Evolutionary conservation across 345 rosid species (phyloP).

Genomic region (Brassica cretica): DNA sequence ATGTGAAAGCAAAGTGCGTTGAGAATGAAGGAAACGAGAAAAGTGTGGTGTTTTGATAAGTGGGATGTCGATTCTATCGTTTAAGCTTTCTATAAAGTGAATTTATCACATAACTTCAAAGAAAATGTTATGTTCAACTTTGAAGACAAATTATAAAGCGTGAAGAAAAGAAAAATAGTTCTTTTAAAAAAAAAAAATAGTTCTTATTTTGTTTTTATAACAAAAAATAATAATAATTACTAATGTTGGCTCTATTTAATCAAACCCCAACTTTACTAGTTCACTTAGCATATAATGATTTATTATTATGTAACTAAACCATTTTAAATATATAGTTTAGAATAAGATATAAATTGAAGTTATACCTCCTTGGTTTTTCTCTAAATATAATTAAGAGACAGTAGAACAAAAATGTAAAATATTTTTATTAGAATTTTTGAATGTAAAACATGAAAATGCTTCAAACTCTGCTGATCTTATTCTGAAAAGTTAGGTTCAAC

Average conservation of each 20-base stretch:
- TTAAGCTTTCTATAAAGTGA: constrained; percentile 38
- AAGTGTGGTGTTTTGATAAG: constrained; percentile 38
- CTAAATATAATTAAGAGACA: not conserved
- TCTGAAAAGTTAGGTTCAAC: not conserved
- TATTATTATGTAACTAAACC: too few species aligned
- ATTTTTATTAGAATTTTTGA: not conserved
- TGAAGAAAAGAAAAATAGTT: not conserved
- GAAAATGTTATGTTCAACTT: constrained; percentile 5
- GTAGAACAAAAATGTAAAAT: not conserved
- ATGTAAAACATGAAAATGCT: constrained; percentile 7
- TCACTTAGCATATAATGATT: not conserved
- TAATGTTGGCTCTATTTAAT: not conserved
- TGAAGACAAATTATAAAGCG: constrained; percentile 9
- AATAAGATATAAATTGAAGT: not conserved
- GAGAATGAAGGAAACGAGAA: constrained; percentile 12
- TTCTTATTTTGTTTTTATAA: not conserved
- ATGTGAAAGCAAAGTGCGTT: constrained; percentile 16
- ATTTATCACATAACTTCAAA: constrained; percentile 27
- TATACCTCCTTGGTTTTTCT: not conserved
- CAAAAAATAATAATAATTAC: not conserved
- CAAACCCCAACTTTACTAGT: not conserved
- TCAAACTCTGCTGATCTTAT: not conserved
- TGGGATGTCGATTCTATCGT: constrained; percentile 44
- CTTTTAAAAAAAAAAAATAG: not conserved
- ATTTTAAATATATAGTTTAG: not conserved